Evolutionary conservation across 2,329 filamentous ascomycete genomes (phyloP), one percentile per base, ranked within the genome.

Genomic region (Didymella exigua): DNA sequence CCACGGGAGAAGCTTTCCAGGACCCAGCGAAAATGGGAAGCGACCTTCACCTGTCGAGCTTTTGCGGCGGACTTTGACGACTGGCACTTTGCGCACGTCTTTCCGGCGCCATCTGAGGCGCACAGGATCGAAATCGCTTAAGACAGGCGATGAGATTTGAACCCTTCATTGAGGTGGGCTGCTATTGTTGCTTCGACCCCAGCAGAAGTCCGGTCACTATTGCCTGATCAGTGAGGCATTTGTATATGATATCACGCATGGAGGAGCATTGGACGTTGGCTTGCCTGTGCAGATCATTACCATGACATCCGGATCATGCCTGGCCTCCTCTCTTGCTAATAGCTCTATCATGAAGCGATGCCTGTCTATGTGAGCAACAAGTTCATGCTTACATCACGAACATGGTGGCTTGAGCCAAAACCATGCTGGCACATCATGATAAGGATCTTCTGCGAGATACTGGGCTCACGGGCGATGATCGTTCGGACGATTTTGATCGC

Each of bases 211-310:
- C 37, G 66, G 63, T 5, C 47, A 51, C 37, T 62, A 68, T 58
- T 43, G 46, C 11, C 53, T 70, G 33, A 42, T 70, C 14, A 61
- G 67, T 6, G 67, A 69, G 38, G 60, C 65, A 2, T 70, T 65
- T 40, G 65, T 68, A 8, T 64, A 70, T 40, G 63, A 63, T 9
- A 48, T 67, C 3, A 67, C 68, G 62, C 61, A 67, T 50, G 65
- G 66, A 5, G 63, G 69, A 43, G 54, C 54, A 16, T 37, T 58
- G 18, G 36, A 29, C n/a, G n/a, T n/a, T n/a, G n/a, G n/a, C n/a
- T n/a, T n/a, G n/a, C n/a, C n/a, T n/a, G n/a, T n/a, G n/a, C n/a
- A n/a, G n/a, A n/a, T n/a, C n/a, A n/a, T n/a, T n/a, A n/a, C n/a
- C n/a, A n/a, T n/a, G n/a, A n/a, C n/a, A n/a, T n/a, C n/a, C n/a